These are phyloP conservation scores for Suillus alpinus DNA, from an alignment of 768 basidiomycete genomes.

Conservation along the genomic window DNA sequence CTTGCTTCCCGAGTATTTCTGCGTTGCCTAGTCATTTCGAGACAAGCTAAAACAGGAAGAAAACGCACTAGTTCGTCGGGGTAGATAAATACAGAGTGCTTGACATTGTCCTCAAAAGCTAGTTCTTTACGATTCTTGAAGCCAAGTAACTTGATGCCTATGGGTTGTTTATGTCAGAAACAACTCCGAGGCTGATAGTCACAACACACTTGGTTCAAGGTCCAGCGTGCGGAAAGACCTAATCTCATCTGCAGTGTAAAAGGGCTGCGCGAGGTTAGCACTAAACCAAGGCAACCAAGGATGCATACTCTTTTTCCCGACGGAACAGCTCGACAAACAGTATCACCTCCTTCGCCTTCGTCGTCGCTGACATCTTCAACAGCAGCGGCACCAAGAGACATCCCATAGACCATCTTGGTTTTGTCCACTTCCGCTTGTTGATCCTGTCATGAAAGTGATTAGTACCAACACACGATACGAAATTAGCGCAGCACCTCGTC, in stretches of 20 bases:
- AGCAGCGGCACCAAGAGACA: conserved; percentile 36
- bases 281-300: not conserved
- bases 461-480: not conserved
- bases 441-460: conserved; percentile 18
- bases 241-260: conserved; percentile 83
- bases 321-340: conserved; percentile 44
- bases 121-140: conserved; percentile 77
- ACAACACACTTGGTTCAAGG: conserved; percentile 62
- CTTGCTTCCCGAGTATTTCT: conserved; percentile 87
- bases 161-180: not conserved
- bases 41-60: not conserved
- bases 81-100: conserved; percentile 88
- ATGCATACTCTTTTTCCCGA: conserved; percentile 48
- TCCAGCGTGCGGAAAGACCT: conserved; percentile 80
- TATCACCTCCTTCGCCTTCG: conserved; percentile 38
- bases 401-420: conserved; percentile 27
- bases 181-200: not conserved
- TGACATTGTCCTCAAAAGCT: conserved; percentile 84
- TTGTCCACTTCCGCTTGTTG: conserved; percentile 27
- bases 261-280: conserved; percentile 48
- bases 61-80: conserved; percentile 80
- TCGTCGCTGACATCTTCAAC: conserved; percentile 26
- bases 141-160: conserved; percentile 88
- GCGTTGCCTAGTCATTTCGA: not conserved
- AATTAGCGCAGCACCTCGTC: conserved; percentile 50